Percentiles rank a stretch among this genome's conserved stretches.
These are phyloP conservation scores for Penicillium glabrum DNA, from an alignment of 2,329 filamentous ascomycete genomes.

Conservation along the genomic window DNA sequence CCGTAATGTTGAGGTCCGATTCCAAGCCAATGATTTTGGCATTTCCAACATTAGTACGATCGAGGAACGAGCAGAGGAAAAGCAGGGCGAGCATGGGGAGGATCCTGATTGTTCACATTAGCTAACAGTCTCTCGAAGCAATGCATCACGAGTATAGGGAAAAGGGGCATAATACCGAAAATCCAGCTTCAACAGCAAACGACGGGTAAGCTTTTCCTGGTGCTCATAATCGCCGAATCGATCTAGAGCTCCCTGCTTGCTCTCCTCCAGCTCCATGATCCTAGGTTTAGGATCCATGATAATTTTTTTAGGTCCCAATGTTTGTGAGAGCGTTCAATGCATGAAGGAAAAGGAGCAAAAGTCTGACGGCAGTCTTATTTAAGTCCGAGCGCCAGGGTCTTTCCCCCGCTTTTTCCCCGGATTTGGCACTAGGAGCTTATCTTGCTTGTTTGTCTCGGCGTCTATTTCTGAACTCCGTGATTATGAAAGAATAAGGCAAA, in stretches of 20 bases:
- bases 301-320: not conserved
- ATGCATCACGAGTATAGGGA: not conserved
- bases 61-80: constrained; percentile 65
- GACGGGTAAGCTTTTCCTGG: constrained; percentile 38
- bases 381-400: not conserved
- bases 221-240: constrained; percentile 14
- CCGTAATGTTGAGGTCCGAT: constrained; percentile 56
- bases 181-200: constrained; percentile 50
- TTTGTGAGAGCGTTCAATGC: not conserved
- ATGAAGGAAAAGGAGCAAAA: not conserved
- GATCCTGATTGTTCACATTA: constrained; percentile 45
- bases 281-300: constrained; percentile 23
- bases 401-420: not conserved
- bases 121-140: not conserved
- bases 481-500: too few species aligned
- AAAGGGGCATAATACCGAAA: constrained; percentile 9
- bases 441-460: not conserved
- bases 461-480: not conserved
- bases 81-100: constrained; percentile 63
- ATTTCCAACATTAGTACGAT: constrained; percentile 73
- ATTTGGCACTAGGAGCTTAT: not conserved
- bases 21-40: constrained; percentile 66
- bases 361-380: not conserved
- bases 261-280: constrained; percentile 24
- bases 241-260: constrained; percentile 11